A percentile compares a stretch with the other conserved stretches of the same genome.
Evolutionary conservation across 176 grass and related monocot genomes (phyloP).

Genomic region (Thalia dealbata): DNA sequence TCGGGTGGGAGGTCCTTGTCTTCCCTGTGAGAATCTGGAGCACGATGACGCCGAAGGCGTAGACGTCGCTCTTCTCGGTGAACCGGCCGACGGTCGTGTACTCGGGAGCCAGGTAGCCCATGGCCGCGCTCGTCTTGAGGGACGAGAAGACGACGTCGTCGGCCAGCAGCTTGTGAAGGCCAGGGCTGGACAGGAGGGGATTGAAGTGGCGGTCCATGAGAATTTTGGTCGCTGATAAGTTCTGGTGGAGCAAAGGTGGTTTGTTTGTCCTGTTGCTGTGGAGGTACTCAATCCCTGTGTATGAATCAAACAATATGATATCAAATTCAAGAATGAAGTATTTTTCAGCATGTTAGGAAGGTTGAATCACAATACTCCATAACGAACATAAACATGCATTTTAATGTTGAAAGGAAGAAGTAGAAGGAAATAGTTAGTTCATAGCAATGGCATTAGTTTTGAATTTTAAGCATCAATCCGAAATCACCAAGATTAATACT

Average conservation of each 20-base stretch:
- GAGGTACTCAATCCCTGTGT: slow-evolving; percentile 66
- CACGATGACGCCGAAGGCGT: slow-evolving; percentile 70
- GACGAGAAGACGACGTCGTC: slow-evolving; percentile 76
- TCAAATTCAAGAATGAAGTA: too few species aligned
- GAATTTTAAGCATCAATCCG: too few species aligned
- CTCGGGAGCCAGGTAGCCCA: slow-evolving; percentile 92
- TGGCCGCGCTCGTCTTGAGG: slow-evolving; percentile 84
- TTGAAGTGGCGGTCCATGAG: slow-evolving; percentile 59
- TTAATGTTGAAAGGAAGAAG: too few species aligned
- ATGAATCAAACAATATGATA: background rate
- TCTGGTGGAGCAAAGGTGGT: slow-evolving; percentile 63
- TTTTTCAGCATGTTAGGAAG: too few species aligned
- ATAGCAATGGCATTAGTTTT: too few species aligned
- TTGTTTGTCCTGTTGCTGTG: slow-evolving; percentile 56
- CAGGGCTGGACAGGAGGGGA: slow-evolving; percentile 64
- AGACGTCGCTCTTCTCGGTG: slow-evolving; percentile 83
- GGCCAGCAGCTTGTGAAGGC: slow-evolving; percentile 63
- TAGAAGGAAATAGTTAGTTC: too few species aligned
- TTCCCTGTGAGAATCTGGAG: slow-evolving; percentile 62
- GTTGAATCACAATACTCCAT: too few species aligned
- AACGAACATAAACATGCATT: too few species aligned
- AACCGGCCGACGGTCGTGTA: slow-evolving; percentile 65
- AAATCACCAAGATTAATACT: too few species aligned
- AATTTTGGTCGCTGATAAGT: slow-evolving; percentile 66
- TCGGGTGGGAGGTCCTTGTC: slow-evolving; percentile 36